These are phyloP conservation scores for Glycyrrhiza uralensis DNA, from an alignment of 306 rosid species.

Conservation along the genomic window DNA sequence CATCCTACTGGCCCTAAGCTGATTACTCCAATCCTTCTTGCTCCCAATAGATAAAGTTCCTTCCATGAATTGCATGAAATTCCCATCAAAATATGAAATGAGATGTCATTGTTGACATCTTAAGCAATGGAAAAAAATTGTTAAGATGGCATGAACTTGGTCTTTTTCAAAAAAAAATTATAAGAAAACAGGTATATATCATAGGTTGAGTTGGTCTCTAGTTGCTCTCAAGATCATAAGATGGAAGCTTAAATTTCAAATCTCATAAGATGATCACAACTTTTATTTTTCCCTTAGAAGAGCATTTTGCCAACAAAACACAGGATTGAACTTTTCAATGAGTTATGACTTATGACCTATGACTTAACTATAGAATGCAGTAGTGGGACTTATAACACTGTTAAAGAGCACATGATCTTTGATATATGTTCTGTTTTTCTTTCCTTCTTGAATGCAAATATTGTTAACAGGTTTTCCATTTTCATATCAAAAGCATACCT, in stretches of 20 bases:
- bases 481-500: slow-evolving; percentile 10
- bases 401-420: background rate
- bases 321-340: too few relatives aligned
- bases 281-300: background rate
- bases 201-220: too few relatives aligned
- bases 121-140: background rate
- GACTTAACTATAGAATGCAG: too few relatives aligned
- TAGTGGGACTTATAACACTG: too few relatives aligned
- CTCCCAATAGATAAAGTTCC: slow-evolving; percentile 30
- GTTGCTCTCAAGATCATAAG: too few relatives aligned
- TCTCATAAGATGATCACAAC: too few relatives aligned
- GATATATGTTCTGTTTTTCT: too few relatives aligned
- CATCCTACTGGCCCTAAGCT: slow-evolving; percentile 26
- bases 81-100: slow-evolving; percentile 5
- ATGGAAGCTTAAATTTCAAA: too few relatives aligned
- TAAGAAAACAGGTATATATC: too few relatives aligned
- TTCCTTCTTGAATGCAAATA: background rate
- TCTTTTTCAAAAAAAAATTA: too few relatives aligned
- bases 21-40: slow-evolving; percentile 32
- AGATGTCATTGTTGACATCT: background rate
- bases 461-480: background rate
- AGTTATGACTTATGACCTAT: too few relatives aligned
- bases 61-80: slow-evolving; percentile 17
- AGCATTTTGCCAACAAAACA: too few relatives aligned
- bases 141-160: background rate